Base-by-base conservation (phyloP, 176 grass and related monocot species). In the Triticum turgidum region DNA sequence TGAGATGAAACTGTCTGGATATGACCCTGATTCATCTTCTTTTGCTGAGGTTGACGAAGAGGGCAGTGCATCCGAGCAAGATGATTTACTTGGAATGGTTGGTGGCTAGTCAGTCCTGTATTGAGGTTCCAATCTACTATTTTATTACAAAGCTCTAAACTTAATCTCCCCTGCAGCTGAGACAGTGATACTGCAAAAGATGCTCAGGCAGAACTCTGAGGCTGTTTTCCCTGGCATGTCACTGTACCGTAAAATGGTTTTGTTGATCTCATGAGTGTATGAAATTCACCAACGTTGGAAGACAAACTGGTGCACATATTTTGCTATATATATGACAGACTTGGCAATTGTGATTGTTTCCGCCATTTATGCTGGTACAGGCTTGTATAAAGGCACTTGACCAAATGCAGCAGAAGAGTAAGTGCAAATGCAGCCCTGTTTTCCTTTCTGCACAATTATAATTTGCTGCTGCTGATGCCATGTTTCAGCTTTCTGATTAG, bases 1-100 rank as follows among this genome's bases (percentile, higher is more conserved):
- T 92, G 89, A 93, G 81, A 97, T 97, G 92, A 94, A 87, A 78
- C 66, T 86, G 33, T 84, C 84, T 54, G 87, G 85, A 66, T 88
- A 91, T 89, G 79, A 87, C 34, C 88, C 87, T 87, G 63, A 85
- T 83, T 45, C 84, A 66, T 59, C 73, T 69, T 78, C 27, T 39
- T 84, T 88, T 80, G 45, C 78, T 85, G 76, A 85, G 61, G 76
- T 76, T 84, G 70, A 81, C 76, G 78, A 89, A 88, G 85, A 87
- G 49, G 86, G 59, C n/a, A 85, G 25, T 34, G 47, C 44, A 76
- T 80, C 27, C 37, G 85, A 84, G 44, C 75, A 91, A 37, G 61
- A 87, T 84, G 74, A 80, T 14, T 84, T 80, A 34, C 45, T 62
- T 84, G 68, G 61, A 84, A 56, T 49, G 18, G 42, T 25, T 58